These are phyloP conservation scores for Scedosporium boydii DNA, from an alignment of 2,329 filamentous ascomycete species.

Conservation along the genomic window DNA sequence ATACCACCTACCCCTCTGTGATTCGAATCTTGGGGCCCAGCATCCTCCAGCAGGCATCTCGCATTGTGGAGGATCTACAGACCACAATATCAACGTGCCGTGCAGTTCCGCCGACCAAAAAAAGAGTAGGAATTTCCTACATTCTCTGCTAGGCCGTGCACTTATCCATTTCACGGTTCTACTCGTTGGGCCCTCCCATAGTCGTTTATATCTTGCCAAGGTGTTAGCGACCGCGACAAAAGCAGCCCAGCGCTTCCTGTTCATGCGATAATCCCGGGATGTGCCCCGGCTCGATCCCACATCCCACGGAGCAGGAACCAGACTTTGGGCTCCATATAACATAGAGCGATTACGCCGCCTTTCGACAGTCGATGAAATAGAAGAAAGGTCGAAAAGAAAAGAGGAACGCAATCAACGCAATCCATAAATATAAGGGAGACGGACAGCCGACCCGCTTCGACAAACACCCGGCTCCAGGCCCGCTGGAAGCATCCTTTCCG, in stretches of 20 bases:
- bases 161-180: too few species aligned
- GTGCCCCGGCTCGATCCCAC: background rate
- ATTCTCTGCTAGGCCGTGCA: too few species aligned
- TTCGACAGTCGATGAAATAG: background rate
- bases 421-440: background rate
- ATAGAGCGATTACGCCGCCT: background rate
- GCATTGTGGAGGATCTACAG: slow-evolving; percentile 1
- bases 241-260: background rate
- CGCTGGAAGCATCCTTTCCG: background rate
- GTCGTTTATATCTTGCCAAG: background rate
- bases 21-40: background rate
- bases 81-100: background rate
- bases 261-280: background rate
- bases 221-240: background rate
- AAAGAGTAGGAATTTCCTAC: background rate
- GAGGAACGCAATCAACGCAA: background rate
- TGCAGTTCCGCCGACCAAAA: background rate
- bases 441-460: background rate
- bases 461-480: background rate
- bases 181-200: background rate
- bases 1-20: background rate
- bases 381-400: background rate
- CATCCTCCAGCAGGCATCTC: background rate
- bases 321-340: background rate
- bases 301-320: background rate